Evolutionary conservation across 306 rosid species (phyloP).

Genomic region (Lupinus albus): DNA sequence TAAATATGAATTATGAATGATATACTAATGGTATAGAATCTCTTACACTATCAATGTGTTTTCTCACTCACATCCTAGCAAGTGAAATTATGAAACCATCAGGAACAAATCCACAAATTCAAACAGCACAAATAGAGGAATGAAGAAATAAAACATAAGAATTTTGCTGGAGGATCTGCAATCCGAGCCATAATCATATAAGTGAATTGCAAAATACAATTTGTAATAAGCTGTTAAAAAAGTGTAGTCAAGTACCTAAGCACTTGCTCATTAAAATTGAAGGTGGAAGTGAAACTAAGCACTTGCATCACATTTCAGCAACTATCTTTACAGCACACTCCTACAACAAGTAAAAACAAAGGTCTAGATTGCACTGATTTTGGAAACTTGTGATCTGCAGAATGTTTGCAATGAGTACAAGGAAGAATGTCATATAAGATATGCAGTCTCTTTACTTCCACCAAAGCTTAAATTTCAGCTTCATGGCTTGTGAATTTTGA

Average conservation of each 20-base stretch:
- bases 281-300: conserved; percentile 55
- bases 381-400: conserved; percentile 38
- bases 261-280: conserved; percentile 47
- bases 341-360: conserved; percentile 42
- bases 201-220: conserved; percentile 41
- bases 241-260: conserved; percentile 43
- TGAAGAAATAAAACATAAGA: conserved; percentile 29
- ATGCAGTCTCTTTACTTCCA: conserved; percentile 36
- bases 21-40: too few species aligned
- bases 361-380: conserved; percentile 48
- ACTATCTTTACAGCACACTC: conserved; percentile 51
- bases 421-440: conserved; percentile 40
- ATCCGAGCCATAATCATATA: conserved; percentile 37
- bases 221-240: conserved; percentile 37
- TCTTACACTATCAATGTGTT: too few species aligned
- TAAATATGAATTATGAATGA: too few species aligned
- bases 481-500: conserved; percentile 92
- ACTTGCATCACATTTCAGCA: conserved; percentile 56
- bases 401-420: conserved; percentile 45
- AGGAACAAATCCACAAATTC: conserved; percentile 35
- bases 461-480: conserved; percentile 47
- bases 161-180: conserved; percentile 24
- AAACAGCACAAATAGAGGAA: conserved; percentile 18
- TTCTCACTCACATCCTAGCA: conserved; percentile 11
- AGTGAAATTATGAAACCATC: conserved; percentile 28